Evolutionary conservation across 2,329 filamentous ascomycete species (phyloP).

Genomic region (Neoscytalidium dimidiatum): DNA sequence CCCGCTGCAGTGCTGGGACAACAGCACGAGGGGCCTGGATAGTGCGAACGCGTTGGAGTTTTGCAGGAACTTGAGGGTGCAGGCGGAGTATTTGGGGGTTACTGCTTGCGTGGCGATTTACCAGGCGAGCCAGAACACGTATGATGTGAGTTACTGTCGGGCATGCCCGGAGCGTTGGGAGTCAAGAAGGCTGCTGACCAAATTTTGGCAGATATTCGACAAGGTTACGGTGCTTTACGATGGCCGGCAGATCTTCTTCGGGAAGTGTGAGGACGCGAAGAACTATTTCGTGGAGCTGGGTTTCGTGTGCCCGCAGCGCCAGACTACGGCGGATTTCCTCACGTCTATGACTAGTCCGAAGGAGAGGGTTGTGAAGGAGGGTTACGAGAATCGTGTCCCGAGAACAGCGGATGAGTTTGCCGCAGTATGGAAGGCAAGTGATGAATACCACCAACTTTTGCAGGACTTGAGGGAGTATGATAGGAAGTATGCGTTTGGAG

Average conservation of each 20-base stretch:
- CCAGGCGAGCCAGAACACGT: conserved; percentile 68
- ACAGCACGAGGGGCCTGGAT: conserved; percentile 73
- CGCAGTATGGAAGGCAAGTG: conserved; percentile 50
- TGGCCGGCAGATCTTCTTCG: conserved; percentile 73
- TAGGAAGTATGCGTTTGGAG: conserved; percentile 46
- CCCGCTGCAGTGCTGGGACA: conserved; percentile 74
- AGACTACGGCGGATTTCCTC: conserved; percentile 75
- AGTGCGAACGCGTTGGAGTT: conserved; percentile 76
- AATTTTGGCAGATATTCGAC: conserved; percentile 55
- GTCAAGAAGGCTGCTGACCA: too few relatives aligned
- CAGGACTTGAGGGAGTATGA: conserved; percentile 50
- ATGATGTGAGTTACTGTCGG: conserved; percentile 47
- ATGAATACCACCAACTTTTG: conserved; percentile 35
- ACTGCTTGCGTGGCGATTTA: conserved; percentile 74
- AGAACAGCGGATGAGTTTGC: conserved; percentile 54
- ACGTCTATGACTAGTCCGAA: conserved; percentile 67
- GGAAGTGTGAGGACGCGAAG: conserved; percentile 63
- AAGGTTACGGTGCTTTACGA: conserved; percentile 68
- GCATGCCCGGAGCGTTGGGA: not conserved
- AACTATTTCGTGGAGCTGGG: conserved; percentile 71
- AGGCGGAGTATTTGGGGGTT: conserved; percentile 66
- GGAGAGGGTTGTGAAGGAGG: conserved; percentile 48
- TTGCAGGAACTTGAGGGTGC: conserved; percentile 67
- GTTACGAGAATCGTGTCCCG: conserved; percentile 49
- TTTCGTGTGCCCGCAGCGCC: conserved; percentile 69